A percentile compares a stretch with the other conserved stretches of the same genome.
These are phyloP conservation scores for Geranium incanum DNA, from an alignment of 441 rosid species.

Conservation along the genomic window DNA sequence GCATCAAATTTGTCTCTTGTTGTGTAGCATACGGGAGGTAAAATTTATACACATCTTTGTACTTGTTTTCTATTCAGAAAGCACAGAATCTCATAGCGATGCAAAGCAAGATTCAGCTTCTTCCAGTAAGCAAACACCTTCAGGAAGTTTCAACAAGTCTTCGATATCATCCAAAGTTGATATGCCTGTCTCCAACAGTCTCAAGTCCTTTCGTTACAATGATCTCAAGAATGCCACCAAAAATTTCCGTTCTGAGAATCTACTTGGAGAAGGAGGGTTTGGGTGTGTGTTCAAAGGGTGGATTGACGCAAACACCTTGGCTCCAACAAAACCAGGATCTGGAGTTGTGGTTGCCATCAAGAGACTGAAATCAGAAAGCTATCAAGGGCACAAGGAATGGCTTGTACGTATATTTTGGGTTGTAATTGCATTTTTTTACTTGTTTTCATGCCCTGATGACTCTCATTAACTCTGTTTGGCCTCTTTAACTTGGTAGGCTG, in stretches of 20 bases:
- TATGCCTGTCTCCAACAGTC: conserved; percentile 26
- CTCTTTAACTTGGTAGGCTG: conserved; percentile 30
- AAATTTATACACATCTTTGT: not conserved
- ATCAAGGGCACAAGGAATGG: conserved; percentile 68
- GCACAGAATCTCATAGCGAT: conserved; percentile 19
- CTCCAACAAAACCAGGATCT: conserved; percentile 47
- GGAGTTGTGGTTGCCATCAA: conserved; percentile 56
- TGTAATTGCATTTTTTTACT: not conserved
- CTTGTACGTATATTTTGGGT: conserved; percentile 33
- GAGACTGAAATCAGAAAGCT: conserved; percentile 38
- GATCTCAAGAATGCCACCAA: conserved; percentile 54
- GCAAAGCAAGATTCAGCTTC: conserved; percentile 18
- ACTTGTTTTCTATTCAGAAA: conserved; percentile 26
- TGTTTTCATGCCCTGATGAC: not conserved
- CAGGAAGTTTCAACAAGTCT: conserved; percentile 23
- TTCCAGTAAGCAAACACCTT: conserved; percentile 17
- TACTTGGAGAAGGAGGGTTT: conserved; percentile 60
- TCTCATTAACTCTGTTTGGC: conserved; percentile 11
- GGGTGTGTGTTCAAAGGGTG: conserved; percentile 58
- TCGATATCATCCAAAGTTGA: conserved; percentile 22
- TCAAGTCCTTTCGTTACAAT: conserved; percentile 43
- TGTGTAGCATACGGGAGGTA: not conserved
- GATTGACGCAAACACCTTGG: conserved; percentile 39
- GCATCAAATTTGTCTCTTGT: not conserved
- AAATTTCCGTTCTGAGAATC: conserved; percentile 39